Percentiles rank a stretch among this genome's conserved stretches.
Conservation (phyloP, 306 rosid genomes). For the Herpetospermum pedunculosum region DNA sequence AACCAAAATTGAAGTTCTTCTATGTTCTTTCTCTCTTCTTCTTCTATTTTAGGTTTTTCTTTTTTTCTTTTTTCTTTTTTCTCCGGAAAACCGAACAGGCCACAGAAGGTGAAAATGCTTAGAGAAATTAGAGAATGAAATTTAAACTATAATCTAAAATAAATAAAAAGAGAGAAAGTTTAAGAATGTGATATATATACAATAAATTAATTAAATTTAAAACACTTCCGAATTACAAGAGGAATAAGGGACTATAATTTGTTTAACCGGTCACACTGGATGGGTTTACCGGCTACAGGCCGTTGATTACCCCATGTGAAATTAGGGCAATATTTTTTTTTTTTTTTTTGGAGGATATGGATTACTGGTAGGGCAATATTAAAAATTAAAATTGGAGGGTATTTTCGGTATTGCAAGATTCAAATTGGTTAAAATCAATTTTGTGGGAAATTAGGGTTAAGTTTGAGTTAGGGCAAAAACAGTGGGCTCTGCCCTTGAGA, state of each 20-base stretch:
- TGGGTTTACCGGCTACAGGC: conserved; percentile 38
- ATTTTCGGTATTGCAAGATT: not conserved
- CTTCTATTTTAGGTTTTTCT: conserved; percentile 5
- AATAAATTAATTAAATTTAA: too few relatives aligned
- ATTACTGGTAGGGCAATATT: not conserved
- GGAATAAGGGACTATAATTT: conserved; percentile 13
- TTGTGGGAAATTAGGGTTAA: conserved; percentile 2
- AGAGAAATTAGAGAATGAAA: not conserved
- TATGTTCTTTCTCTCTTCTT: not conserved
- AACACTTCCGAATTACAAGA: conserved; percentile 12
- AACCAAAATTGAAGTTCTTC: conserved; percentile 13
- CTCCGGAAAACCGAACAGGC: conserved; percentile 32
- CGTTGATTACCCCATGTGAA: conserved; percentile 18
- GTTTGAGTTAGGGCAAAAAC: not conserved
- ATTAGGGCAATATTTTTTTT: conserved; percentile 26
- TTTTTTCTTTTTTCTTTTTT: conserved; percentile 9
- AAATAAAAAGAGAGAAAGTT: conserved; percentile 7
- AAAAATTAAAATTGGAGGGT: not conserved
- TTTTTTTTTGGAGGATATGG: not conserved
- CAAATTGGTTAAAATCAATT: not conserved
- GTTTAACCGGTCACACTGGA: conserved; percentile 27
- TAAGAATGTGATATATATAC: conserved; percentile 20
- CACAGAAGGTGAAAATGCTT: conserved; percentile 5
- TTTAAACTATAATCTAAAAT: not conserved
- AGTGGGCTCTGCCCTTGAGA: not conserved